Base-by-base conservation (phyloP, 2,329 filamentous ascomycete species). In the Talaromyces sp. region DNA sequence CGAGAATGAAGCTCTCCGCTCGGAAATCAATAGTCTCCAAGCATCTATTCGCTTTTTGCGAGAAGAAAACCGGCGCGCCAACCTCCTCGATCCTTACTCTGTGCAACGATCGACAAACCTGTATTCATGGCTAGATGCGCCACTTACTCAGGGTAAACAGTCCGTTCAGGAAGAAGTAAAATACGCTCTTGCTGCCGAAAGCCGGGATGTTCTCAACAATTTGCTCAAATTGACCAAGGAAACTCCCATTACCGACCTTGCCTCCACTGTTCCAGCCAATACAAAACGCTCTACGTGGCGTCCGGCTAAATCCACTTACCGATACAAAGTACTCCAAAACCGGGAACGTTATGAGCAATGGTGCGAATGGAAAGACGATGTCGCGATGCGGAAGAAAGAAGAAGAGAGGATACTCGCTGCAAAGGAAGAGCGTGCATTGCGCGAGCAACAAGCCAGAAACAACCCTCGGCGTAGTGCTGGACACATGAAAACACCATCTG, bases 311-410 rank as follows among this genome's bases (percentile, higher is more conserved):
- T 72, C 75, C 21, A 78, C 76, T 29, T 72, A 76, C 19, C 70
- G 73, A 10, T 80, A 79, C 64, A 75, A 76, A 60, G 71, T 77
- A 5, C 73, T 79, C 7, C 73, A 73, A 43, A 77, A 78, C 57
- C 75, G 77, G 35, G 78, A 80, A 62, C 71, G 78, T 53, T 78
- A 77, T 63, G 77, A 79, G 63, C 75, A 75, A 59, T 79, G 78
- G 77, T 69, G 73, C 17, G 75, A 77, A 66, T 78, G 76, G 76
- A 72, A 72, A 58, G 70, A 77, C 27, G 76, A 78, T 24, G 73
- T 78, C 56, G 74, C 73, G 24, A 62, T 68, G 58, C 68, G 74
- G 29, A 70, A 74, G 62, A 70, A 72, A 53, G 71, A 74, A 58
- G 73, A 76, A 49, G 72, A 75, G 41, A 67, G 73, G 7, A 60